These are phyloP conservation scores for Polytrichum commune DNA, from an alignment of 225 moss, liverwort and hornwort species.

Conservation along the genomic window DNA sequence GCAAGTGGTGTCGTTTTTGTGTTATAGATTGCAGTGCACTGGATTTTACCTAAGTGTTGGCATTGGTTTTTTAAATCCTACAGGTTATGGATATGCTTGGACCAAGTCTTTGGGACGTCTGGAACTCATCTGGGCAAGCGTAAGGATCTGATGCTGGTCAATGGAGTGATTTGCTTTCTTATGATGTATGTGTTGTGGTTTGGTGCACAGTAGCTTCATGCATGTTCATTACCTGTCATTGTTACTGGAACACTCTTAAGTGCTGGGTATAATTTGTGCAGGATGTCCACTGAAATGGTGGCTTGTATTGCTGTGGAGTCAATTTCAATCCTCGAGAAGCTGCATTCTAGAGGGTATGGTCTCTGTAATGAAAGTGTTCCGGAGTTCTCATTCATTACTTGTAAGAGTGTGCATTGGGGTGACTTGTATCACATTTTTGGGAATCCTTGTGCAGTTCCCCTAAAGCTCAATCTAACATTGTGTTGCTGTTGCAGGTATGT, in stretches of 20 bases:
- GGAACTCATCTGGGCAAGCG: conserved; percentile 74
- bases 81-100: conserved; percentile 74
- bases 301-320: conserved; percentile 69
- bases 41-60: background rate
- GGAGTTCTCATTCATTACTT: too few relatives aligned
- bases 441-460: too few relatives aligned
- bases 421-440: too few relatives aligned
- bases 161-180: too few relatives aligned
- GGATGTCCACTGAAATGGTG: conserved; percentile 72
- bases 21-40: too few relatives aligned
- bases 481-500: conserved; percentile 40
- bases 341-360: conserved; percentile 53
- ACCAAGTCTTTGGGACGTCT: conserved; percentile 70
- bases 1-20: too few relatives aligned
- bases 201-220: too few relatives aligned
- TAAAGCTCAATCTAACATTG: background rate
- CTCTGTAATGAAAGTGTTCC: background rate
- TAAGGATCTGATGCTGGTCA: conserved; percentile 16
- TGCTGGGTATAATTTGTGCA: conserved; percentile 4
- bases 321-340: conserved; percentile 62
- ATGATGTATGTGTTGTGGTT: background rate
- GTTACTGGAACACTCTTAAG: background rate
- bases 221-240: background rate
- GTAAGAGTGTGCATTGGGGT: too few relatives aligned
- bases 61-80: background rate